Conservation (phyloP, 768 basidiomycete species). For the Tricholoma saponaceum region DNA sequence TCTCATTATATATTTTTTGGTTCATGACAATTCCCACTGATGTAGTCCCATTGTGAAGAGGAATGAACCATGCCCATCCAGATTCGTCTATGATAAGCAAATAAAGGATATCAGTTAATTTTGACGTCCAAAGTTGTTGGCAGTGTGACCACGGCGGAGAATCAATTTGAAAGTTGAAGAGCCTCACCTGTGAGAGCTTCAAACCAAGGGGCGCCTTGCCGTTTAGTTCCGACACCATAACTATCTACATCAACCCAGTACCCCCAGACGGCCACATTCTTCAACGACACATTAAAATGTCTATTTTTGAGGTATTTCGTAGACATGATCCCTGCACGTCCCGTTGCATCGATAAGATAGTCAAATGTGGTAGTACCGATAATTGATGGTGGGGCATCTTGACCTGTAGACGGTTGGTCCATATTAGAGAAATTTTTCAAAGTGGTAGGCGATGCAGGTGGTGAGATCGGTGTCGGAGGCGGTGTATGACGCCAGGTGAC, state of each 20-base stretch:
- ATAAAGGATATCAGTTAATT: not conserved
- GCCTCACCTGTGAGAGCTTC: slow-evolving; percentile 63
- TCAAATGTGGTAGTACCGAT: slow-evolving; percentile 58
- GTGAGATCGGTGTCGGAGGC: slow-evolving; percentile 35
- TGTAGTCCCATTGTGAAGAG: slow-evolving; percentile 59
- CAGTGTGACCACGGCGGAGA: not conserved
- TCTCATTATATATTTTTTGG: slow-evolving; percentile 43
- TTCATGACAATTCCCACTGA: slow-evolving; percentile 64
- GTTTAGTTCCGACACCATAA: slow-evolving; percentile 46
- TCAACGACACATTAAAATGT: slow-evolving; percentile 61
- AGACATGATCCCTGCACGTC: slow-evolving; percentile 69
- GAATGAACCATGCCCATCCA: slow-evolving; percentile 73
- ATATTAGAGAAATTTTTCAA: slow-evolving; percentile 23
- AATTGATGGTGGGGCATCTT: slow-evolving; percentile 13
- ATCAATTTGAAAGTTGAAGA: not conserved
- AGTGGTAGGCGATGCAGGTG: slow-evolving; percentile 34
- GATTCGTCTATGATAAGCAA: slow-evolving; percentile 44
- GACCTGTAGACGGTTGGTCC: slow-evolving; percentile 8
- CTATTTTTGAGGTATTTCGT: slow-evolving; percentile 67
- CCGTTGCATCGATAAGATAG: slow-evolving; percentile 70
- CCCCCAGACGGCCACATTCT: slow-evolving; percentile 76
- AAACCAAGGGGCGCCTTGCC: slow-evolving; percentile 62
- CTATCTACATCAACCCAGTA: slow-evolving; percentile 59
- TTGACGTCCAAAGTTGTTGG: not conserved
- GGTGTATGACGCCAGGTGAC: slow-evolving; percentile 49